Percentiles rank a stretch among this genome's conserved stretches.
phyloP scores from a whole-genome alignment of 1,284 basidiomycete genomes.

The Malassezia sp. region DNA sequence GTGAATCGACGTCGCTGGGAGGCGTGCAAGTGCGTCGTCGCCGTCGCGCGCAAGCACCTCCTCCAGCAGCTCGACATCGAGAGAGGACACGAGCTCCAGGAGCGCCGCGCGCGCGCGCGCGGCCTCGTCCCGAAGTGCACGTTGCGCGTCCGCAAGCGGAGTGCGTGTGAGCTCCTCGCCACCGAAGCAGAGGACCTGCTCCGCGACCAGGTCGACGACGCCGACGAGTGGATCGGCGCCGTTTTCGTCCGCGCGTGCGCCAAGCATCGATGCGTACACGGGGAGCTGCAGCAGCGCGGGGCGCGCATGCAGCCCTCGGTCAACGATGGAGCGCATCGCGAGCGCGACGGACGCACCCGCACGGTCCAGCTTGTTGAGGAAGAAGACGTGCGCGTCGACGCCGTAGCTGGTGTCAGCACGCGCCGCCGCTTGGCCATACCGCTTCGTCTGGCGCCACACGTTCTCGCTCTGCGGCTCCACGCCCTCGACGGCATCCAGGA shows the following conservation, averaged over 20 bases:
- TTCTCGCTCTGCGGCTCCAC: constrained; percentile 80
- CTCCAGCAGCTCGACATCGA: constrained; percentile 67
- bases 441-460: constrained; percentile 72
- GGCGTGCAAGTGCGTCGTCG: constrained; percentile 21
- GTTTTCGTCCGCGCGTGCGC: constrained; percentile 55
- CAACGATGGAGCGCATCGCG: constrained; percentile 59
- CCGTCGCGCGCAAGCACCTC: constrained; percentile 51
- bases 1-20: constrained; percentile 15
- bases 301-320: constrained; percentile 59
- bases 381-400: constrained; percentile 64
- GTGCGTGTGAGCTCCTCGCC: constrained; percentile 22
- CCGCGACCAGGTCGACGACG: constrained; percentile 31
- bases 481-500: constrained; percentile 79
- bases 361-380: constrained; percentile 78
- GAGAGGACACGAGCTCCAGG: constrained; percentile 65
- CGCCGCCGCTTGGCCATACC: no score
- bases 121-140: no score
- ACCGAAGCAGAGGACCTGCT: constrained; percentile 24
- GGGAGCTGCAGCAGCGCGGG: constrained; percentile 67
- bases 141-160: constrained; percentile 14
- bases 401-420: no score
- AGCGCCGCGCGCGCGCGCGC: constrained; percentile 59
- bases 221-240: constrained; percentile 65
- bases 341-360: constrained; percentile 65
- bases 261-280: constrained; percentile 57